phyloP scores from a whole-genome alignment of 805 yeast species.

The Nakazawaea sp. region DNA sequence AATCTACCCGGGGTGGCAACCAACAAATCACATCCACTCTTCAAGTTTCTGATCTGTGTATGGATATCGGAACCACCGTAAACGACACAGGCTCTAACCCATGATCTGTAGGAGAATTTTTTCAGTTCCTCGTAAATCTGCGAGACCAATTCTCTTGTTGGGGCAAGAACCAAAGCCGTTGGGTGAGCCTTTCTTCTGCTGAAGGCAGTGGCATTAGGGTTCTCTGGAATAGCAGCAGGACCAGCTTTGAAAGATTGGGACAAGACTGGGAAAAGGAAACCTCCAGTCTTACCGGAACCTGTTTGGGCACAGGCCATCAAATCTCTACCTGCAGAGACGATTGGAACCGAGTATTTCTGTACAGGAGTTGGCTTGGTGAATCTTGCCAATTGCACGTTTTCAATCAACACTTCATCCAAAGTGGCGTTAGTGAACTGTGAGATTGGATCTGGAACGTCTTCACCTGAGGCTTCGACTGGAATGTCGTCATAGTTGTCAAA shows the following conservation, averaged over 20 bases:
- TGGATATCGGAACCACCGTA: constrained; percentile 98
- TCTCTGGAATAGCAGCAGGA: constrained; percentile 56
- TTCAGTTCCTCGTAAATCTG: constrained; percentile 95
- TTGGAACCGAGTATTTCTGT: constrained; percentile 89
- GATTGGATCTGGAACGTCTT: constrained; percentile 90
- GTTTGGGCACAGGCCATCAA: constrained; percentile 98
- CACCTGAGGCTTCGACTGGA: constrained; percentile 97
- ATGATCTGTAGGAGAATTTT: constrained; percentile 94
- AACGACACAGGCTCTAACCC: constrained; percentile 95
- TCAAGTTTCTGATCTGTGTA: constrained; percentile 79
- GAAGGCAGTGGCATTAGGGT: constrained; percentile 29
- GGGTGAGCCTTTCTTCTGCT: constrained; percentile 82
- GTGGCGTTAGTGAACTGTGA: constrained; percentile 87
- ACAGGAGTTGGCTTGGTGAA: constrained; percentile 96
- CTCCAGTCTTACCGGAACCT: constrained; percentile 99
- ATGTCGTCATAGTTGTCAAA: constrained; percentile 98
- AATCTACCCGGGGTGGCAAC: constrained; percentile 99
- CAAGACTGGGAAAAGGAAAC: constrained; percentile 95
- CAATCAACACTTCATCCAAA: constrained; percentile 75
- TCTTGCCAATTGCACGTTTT: constrained; percentile 82
- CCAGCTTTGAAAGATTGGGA: constrained; percentile 87
- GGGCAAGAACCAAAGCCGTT: constrained; percentile 92
- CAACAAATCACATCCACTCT: constrained; percentile 89
- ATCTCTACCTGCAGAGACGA: constrained; percentile 83
- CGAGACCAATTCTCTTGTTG: constrained; percentile 97